Conservation (phyloP, 148 eudicot genomes). For the Chenopodium quinoa region DNA sequence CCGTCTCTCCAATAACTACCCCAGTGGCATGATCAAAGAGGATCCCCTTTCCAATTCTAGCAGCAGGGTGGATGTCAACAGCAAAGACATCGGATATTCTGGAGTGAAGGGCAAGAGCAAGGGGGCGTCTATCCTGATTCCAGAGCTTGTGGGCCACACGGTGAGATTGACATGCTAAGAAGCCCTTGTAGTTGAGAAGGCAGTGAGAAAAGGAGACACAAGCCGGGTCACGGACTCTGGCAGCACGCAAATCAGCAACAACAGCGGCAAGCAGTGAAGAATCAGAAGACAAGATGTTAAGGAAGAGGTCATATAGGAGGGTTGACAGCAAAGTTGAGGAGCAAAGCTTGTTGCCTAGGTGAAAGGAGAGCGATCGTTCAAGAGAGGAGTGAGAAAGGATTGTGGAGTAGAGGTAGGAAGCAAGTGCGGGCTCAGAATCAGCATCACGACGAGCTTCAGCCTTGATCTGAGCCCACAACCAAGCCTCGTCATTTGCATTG, state of each 20-base stretch:
- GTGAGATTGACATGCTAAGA: slow-evolving; percentile 71
- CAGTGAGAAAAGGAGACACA: slow-evolving; percentile 81
- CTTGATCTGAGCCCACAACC: slow-evolving; percentile 74
- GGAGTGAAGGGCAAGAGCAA: slow-evolving; percentile 61
- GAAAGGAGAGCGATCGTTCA: slow-evolving; percentile 72
- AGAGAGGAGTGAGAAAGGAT: slow-evolving; percentile 74
- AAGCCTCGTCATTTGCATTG: slow-evolving; percentile 40
- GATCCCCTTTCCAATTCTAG: slow-evolving; percentile 53
- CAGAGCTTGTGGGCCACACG: slow-evolving; percentile 64
- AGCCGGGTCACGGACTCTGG: slow-evolving; percentile 74
- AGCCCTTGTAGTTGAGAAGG: slow-evolving; percentile 83
- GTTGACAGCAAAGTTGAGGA: slow-evolving; percentile 80
- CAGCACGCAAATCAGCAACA: slow-evolving; percentile 84
- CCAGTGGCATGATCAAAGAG: slow-evolving; percentile 79
- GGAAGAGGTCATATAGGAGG: slow-evolving; percentile 77
- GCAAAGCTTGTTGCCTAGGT: slow-evolving; percentile 80
- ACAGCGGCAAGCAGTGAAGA: slow-evolving; percentile 53
- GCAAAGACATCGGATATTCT: slow-evolving; percentile 58
- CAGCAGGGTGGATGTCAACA: slow-evolving; percentile 72
- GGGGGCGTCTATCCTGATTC: slow-evolving; percentile 44
- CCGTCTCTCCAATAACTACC: slow-evolving; percentile 72
- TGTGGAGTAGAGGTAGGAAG: slow-evolving; percentile 76
- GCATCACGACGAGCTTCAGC: slow-evolving; percentile 84
- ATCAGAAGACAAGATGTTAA: slow-evolving; percentile 53
- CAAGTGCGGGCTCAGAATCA: slow-evolving; percentile 75